Percentiles rank a stretch among this genome's conserved stretches.
Evolutionary conservation across 1,284 basidiomycete genomes (phyloP).

Genomic region (Hymenochaete sp.): DNA sequence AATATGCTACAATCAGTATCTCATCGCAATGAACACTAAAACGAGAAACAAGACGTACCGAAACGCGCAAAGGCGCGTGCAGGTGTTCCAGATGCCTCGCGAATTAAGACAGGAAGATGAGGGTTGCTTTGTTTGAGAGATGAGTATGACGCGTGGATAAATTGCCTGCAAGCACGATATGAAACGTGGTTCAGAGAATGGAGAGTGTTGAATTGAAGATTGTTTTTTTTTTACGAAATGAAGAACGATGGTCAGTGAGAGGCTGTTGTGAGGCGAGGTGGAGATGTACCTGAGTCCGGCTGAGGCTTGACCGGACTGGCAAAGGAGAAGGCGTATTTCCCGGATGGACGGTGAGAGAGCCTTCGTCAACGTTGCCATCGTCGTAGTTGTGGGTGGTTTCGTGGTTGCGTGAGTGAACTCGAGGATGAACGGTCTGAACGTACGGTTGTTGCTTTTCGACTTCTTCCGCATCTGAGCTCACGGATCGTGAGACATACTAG

Average conservation of each 20-base stretch:
- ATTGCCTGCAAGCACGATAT: slow-evolving; percentile 63
- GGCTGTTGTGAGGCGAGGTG: not conserved
- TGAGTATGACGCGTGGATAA: slow-evolving; percentile 76
- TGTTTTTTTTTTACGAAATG: not conserved
- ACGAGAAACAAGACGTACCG: slow-evolving; percentile 45
- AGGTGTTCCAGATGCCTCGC: slow-evolving; percentile 84
- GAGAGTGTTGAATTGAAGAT: not conserved
- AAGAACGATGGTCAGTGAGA: not conserved
- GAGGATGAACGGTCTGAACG: too few species aligned
- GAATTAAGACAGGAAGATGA: slow-evolving; percentile 80
- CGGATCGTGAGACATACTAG: not conserved
- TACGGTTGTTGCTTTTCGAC: too few species aligned
- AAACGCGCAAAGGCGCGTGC: slow-evolving; percentile 86
- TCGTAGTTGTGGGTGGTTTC: too few species aligned
- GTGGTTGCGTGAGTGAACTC: too few species aligned
- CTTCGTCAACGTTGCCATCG: slow-evolving; percentile 62
- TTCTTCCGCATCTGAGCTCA: too few species aligned
- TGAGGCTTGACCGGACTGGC: slow-evolving; percentile 71
- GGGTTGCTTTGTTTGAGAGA: slow-evolving; percentile 83
- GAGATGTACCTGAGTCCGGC: slow-evolving; percentile 70
- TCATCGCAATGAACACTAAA: slow-evolving; percentile 4
- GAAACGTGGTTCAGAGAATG: not conserved
- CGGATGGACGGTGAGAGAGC: slow-evolving; percentile 76
- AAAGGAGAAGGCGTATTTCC: slow-evolving; percentile 82
- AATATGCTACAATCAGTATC: not conserved